Percentiles rank a stretch among this genome's conserved stretches.
Evolutionary conservation across 2,329 filamentous ascomycete species (phyloP).

Genomic region (Myriosclerotinia duriaeana): DNA sequence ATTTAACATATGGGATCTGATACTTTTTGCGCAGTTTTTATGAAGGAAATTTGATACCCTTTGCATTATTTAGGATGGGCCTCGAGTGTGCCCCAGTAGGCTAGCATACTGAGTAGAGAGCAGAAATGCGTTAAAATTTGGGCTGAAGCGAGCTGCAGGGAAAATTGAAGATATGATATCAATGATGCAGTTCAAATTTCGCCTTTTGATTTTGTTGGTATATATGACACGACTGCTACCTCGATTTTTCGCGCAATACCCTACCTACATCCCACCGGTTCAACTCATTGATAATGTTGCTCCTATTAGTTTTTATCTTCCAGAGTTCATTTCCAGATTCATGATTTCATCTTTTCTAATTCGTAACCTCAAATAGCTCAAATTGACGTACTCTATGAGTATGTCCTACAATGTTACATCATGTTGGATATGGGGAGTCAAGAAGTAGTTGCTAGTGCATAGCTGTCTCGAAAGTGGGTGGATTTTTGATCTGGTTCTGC

Average conservation of each 20-base stretch:
- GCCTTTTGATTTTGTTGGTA: neutral
- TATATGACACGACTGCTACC: too few species aligned
- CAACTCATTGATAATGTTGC: neutral
- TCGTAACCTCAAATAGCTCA: neutral
- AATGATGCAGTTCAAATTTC: neutral
- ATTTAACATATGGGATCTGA: neutral
- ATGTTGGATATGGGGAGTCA: neutral
- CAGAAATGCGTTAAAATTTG: neutral
- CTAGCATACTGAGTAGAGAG: neutral
- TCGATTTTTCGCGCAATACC: neutral
- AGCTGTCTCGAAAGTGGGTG: neutral
- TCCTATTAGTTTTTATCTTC: neutral
- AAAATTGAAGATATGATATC: neutral
- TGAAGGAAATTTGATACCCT: slow-evolving; percentile 17
- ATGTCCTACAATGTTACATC: neutral
- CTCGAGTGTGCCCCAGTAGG: neutral
- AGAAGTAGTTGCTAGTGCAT: neutral
- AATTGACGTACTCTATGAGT: neutral
- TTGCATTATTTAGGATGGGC: neutral
- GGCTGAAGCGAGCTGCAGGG: neutral
- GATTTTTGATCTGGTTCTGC: too few species aligned
- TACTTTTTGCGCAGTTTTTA: neutral
- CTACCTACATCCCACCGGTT: neutral
- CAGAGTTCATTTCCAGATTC: neutral
- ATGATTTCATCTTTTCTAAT: neutral